Conservation (phyloP, 352 stramenopile species). For the Phytophthora crassamura region DNA sequence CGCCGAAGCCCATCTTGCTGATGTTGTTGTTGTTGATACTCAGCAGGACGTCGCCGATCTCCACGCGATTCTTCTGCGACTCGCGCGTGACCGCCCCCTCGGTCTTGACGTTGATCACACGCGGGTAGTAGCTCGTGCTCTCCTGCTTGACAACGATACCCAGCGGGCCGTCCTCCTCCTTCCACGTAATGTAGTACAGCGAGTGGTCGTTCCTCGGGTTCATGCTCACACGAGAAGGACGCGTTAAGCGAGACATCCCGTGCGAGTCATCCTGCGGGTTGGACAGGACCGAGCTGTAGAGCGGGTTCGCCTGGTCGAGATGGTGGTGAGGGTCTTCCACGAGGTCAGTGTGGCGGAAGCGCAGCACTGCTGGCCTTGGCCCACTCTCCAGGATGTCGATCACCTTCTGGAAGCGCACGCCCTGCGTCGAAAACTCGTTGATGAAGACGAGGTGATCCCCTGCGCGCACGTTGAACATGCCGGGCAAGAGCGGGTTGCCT, state of each 20-base stretch:
- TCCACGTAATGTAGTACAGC: slow-evolving; percentile 92
- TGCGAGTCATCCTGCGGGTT: slow-evolving; percentile 78
- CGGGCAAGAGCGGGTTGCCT: slow-evolving; percentile 76
- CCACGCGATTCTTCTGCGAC: slow-evolving; percentile 86
- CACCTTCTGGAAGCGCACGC: slow-evolving; percentile 86
- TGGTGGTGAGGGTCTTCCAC: slow-evolving; percentile 57
- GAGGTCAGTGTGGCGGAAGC: slow-evolving; percentile 84
- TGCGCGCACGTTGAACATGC: slow-evolving; percentile 88
- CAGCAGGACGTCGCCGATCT: slow-evolving; percentile 82
- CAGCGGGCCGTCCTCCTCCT: slow-evolving; percentile 85
- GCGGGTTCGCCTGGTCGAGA: slow-evolving; percentile 25
- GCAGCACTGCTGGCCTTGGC: slow-evolving; percentile 73
- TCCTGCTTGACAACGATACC: slow-evolving; percentile 90
- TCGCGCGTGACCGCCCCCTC: slow-evolving; percentile 82
- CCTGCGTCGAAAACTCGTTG: slow-evolving; percentile 86
- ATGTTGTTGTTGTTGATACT: slow-evolving; percentile 94
- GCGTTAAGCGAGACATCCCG: slow-evolving; percentile 70
- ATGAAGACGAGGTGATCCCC: slow-evolving; percentile 87
- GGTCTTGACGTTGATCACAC: slow-evolving; percentile 90
- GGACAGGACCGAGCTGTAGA: slow-evolving; percentile 44
- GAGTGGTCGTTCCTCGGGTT: slow-evolving; percentile 88
- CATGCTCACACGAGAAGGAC: slow-evolving; percentile 74
- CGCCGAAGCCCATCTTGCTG: slow-evolving; percentile 89
- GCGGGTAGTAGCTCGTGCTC: slow-evolving; percentile 86
- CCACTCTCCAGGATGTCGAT: slow-evolving; percentile 88